Base-by-base conservation (phyloP, 371 early-diverging fungal species). In the Thermomucor indicae-seudaticae region DNA sequence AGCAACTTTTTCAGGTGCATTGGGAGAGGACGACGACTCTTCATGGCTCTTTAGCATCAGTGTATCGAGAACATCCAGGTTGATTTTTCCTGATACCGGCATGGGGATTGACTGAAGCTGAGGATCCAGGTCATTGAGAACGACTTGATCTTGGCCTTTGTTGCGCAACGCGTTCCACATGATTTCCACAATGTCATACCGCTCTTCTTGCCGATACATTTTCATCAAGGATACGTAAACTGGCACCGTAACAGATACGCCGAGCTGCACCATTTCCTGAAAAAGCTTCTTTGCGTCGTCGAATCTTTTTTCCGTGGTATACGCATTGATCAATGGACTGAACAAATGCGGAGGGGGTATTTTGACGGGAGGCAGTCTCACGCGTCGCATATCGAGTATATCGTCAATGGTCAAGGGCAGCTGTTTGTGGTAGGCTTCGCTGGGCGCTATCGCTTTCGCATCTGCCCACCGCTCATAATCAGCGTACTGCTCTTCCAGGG, bases 321-420 rank as follows among this genome's bases (percentile, higher is more conserved):
- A 53, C 0, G 55, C 61, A 25, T 59, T 37, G 7, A 69, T 58
- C 11, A 75, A 35, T 4, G 72, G 64, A 16, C 46, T 59, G 38
- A 69, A 75, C 12, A 75, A 23, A 42, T 69, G 65, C 12, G 70
- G 51, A 24, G 60, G 50, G 34, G 63, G 55, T 23, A 30, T 32
- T 0, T 37, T 29, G 19, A 22, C 14, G 1, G 22, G 17, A 8
- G 51, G 41, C 7, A 34, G 19, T 1, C 8, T 14, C 28, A 37
- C 41, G n/a, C 58, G 23, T 6, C 45, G 37, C 14, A 47, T 45
- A 10, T 60, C 45, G 23, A 74, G 42, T 1, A 70, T 11, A 34
- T 70, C 71, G 20, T 70, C 71, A 1, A 74, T 47, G 1, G 61
- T 58, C 22, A 46, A 37, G 2, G 73, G 73, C 4, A 73, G 30